A percentile compares a stretch with the other conserved stretches of the same genome.
Conservation (phyloP, 306 rosid species). For the Trichosanthes truncata region DNA sequence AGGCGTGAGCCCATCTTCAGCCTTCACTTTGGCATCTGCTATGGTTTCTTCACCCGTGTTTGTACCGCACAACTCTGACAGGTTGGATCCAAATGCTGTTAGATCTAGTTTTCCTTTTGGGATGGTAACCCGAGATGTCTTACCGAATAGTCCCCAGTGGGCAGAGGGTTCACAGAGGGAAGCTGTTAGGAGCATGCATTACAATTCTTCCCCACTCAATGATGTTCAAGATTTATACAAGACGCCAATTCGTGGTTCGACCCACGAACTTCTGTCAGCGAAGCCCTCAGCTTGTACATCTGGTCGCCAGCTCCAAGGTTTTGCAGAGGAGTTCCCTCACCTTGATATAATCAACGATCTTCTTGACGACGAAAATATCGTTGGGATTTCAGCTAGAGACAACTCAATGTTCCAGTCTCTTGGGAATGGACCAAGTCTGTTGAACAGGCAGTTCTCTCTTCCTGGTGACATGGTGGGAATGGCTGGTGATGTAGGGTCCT, state of each 20-base stretch:
- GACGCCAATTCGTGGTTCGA: slow-evolving; percentile 35
- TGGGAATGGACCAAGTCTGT: slow-evolving; percentile 36
- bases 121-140: slow-evolving; percentile 35
- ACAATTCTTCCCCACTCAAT: slow-evolving; percentile 35
- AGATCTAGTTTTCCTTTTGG: slow-evolving; percentile 47
- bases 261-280: slow-evolving; percentile 28
- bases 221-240: slow-evolving; percentile 53
- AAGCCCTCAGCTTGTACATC: slow-evolving; percentile 55
- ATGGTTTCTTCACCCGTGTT: slow-evolving; percentile 52
- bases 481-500: slow-evolving; percentile 49
- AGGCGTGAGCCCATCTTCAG: slow-evolving; percentile 34
- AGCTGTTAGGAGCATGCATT: slow-evolving; percentile 35
- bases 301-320: slow-evolving; percentile 61
- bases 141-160: slow-evolving; percentile 66
- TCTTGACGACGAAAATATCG: slow-evolving; percentile 73
- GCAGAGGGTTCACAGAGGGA: slow-evolving; percentile 54
- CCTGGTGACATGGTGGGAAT: slow-evolving; percentile 57
- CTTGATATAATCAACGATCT: slow-evolving; percentile 94
- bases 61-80: slow-evolving; percentile 55
- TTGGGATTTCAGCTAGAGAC: slow-evolving; percentile 25
- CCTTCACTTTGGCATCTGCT: slow-evolving; percentile 51
- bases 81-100: slow-evolving; percentile 35
- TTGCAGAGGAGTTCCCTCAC: slow-evolving; percentile 85
- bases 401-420: slow-evolving; percentile 30
- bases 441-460: slow-evolving; percentile 62